These are phyloP conservation scores for Micromonas commoda DNA, from an alignment of 139 green algal genomes.

Conservation along the genomic window DNA sequence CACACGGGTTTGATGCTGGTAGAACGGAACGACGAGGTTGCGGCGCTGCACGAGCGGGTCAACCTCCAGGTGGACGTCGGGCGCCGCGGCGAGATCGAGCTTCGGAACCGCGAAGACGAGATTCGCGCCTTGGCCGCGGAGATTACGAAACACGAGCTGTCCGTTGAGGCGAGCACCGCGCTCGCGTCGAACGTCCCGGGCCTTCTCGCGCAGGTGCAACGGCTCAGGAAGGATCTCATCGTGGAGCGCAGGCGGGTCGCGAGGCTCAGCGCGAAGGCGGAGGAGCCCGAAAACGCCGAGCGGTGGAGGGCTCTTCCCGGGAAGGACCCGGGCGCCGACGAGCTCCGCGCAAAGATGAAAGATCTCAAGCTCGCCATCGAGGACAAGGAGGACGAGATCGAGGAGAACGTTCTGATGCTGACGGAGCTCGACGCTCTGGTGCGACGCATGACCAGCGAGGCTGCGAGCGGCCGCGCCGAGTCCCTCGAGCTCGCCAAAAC, in stretches of 20 bases:
- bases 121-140: conserved; percentile 56
- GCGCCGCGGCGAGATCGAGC: conserved; percentile 45
- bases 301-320: conserved; percentile 64
- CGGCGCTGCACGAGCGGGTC: conserved; percentile 72
- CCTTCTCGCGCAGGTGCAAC: conserved; percentile 49
- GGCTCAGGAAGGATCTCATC: conserved; percentile 54
- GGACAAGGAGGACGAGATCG: conserved; percentile 61
- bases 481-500: conserved; percentile 53
- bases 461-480: conserved; percentile 50
- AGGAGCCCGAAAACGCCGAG: conserved; percentile 58
- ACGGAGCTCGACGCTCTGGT: conserved; percentile 54
- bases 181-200: conserved; percentile 48
- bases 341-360: conserved; percentile 47
- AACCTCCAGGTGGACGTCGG: conserved; percentile 60
- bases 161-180: conserved; percentile 47
- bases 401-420: conserved; percentile 77
- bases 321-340: conserved; percentile 63
- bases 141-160: conserved; percentile 50
- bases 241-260: conserved; percentile 52
- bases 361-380: conserved; percentile 65
- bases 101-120: conserved; percentile 58
- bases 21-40: conserved; percentile 78
- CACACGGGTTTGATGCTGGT: conserved; percentile 66
- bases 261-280: conserved; percentile 52
- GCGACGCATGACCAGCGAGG: conserved; percentile 40